These are phyloP conservation scores for Uromyces viciae-fabae DNA, from an alignment of 1,284 basidiomycete species.

Conservation along the genomic window DNA sequence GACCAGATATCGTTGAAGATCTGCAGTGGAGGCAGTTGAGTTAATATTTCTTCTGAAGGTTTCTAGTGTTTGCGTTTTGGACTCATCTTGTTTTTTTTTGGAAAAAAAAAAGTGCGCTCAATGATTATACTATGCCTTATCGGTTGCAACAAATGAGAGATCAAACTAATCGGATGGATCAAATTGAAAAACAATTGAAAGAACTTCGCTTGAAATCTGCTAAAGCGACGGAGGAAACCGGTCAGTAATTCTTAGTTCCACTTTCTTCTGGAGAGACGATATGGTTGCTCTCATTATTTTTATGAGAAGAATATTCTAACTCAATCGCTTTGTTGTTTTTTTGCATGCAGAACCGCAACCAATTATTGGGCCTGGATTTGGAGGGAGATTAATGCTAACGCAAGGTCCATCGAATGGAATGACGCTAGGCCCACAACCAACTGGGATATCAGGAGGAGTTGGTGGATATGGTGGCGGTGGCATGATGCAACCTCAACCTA, in stretches of 20 bases:
- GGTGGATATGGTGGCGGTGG: conserved; percentile 7
- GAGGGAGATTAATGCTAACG: conserved; percentile 47
- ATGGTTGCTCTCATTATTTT: background rate
- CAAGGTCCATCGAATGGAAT: conserved; percentile 47
- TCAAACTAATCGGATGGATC: conserved; percentile 60
- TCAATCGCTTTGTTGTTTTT: background rate
- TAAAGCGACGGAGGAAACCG: conserved; percentile 73
- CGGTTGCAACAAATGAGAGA: conserved; percentile 49
- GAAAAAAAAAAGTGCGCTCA: conserved; percentile 45
- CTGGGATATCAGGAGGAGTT: conserved; percentile 13
- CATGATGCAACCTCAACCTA: conserved; percentile 43
- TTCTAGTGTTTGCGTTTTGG: conserved; percentile 45
- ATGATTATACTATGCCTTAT: conserved; percentile 49
- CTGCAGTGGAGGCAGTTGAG: conserved; percentile 80
- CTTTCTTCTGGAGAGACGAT: background rate
- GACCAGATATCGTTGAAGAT: conserved; percentile 88
- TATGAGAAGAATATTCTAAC: background rate
- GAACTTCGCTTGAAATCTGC: conserved; percentile 73
- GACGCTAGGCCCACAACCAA: conserved; percentile 42
- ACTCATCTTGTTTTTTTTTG: conserved; percentile 4
- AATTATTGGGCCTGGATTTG: conserved; percentile 58
- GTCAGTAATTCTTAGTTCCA: conserved; percentile 51
- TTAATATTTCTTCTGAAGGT: conserved; percentile 56
- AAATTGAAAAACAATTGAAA: conserved; percentile 75
- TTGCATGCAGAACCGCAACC: conserved; percentile 64